phyloP scores from a whole-genome alignment of 1,139 yeast species.

The Lodderomyces orthopsilosis region DNA sequence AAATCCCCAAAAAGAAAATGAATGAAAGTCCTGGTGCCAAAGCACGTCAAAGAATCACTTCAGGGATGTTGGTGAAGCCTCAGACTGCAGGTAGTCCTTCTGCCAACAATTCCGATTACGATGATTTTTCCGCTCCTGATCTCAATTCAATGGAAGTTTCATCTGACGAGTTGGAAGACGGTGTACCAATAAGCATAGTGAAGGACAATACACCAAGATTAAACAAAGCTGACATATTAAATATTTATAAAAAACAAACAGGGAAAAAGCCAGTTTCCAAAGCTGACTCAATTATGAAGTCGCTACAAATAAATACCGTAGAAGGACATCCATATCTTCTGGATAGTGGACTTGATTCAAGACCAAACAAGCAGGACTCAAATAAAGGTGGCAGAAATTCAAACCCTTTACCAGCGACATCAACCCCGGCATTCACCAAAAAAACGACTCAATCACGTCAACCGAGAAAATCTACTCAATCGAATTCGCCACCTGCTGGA shows the following conservation, averaged over 20 bases:
- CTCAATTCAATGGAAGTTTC: neutral
- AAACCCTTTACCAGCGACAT: neutral
- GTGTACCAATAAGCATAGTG: neutral
- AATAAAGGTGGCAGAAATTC: neutral
- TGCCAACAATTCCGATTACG: neutral
- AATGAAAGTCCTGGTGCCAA: conserved; percentile 14
- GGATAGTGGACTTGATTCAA: neutral
- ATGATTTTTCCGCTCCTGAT: neutral
- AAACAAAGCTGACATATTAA: neutral
- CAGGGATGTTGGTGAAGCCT: conserved; percentile 58
- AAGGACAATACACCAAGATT: neutral
- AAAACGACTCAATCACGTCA: neutral
- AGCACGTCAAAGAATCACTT: conserved; percentile 48
- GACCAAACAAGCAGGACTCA: neutral
- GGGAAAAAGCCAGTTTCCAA: neutral
- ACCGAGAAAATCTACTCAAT: neutral
- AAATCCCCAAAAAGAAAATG: conserved; percentile 27
- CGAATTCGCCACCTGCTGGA: neutral
- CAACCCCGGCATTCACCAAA: neutral
- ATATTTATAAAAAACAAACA: neutral
- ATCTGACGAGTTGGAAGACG: conserved; percentile 5
- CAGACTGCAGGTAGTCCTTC: conserved; percentile 11
- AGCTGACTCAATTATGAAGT: conserved; percentile 6
- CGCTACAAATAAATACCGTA: conserved; percentile 12
- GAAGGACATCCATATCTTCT: conserved; percentile 12